These are phyloP conservation scores for Colletotrichum noveboracense DNA, from an alignment of 2,329 filamentous ascomycete genomes.

Conservation along the genomic window DNA sequence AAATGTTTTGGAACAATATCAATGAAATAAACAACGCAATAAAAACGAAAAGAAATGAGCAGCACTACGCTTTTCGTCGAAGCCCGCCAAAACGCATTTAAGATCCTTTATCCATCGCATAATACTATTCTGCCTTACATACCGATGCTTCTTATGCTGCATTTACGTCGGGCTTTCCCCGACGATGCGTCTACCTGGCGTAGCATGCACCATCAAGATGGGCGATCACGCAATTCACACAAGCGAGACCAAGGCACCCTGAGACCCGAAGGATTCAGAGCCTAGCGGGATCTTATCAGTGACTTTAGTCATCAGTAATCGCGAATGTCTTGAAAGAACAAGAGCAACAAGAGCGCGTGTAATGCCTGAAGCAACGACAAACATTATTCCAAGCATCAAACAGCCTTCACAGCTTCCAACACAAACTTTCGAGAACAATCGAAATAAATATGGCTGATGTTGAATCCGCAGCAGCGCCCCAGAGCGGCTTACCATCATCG, in stretches of 20 bases:
- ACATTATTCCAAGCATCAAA: neutral
- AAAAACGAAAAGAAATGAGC: neutral
- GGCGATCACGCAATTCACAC: neutral
- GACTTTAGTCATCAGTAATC: neutral
- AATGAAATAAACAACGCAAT: neutral
- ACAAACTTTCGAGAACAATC: neutral
- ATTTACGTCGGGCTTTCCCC: neutral
- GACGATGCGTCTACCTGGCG: neutral
- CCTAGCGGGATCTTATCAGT: neutral
- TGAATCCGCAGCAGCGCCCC: neutral
- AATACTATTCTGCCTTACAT: neutral
- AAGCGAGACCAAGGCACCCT: neutral
- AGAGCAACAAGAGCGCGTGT: neutral
- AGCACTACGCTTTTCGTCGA: neutral
- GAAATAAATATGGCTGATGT: neutral
- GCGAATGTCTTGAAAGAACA: neutral
- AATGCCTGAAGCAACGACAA: neutral
- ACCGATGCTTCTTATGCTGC: neutral
- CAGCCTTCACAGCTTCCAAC: neutral
- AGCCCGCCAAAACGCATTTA: neutral
- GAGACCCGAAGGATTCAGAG: neutral
- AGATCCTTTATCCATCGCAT: neutral
- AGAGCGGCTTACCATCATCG: neutral
- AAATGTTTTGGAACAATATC: accelerated
- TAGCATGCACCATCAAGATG: neutral